These are phyloP conservation scores for Stereum hirsutum DNA, from an alignment of 1,284 basidiomycete species.

Conservation along the genomic window DNA sequence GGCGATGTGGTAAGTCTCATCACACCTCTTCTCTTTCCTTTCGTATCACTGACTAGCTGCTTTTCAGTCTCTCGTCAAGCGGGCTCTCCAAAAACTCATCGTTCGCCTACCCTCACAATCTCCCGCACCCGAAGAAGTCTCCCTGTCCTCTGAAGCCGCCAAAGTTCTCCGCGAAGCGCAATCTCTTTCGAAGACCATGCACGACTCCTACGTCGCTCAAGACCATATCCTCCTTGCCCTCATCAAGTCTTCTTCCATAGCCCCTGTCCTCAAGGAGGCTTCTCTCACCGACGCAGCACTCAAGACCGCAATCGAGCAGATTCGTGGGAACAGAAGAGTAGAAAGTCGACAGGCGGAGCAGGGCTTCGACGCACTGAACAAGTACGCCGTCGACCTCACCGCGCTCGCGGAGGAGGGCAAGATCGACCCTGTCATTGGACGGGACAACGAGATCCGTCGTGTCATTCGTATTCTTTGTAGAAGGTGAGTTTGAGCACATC, in stretches of 20 bases:
- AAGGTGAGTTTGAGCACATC: conserved; percentile 41
- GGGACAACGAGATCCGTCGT: conserved; percentile 83
- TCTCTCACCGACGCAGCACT: conserved; percentile 65
- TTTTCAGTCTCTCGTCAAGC: conserved; percentile 43
- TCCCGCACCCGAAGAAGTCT: conserved; percentile 76
- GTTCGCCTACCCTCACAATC: conserved; percentile 77
- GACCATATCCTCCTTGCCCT: conserved; percentile 73
- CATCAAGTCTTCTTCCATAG: conserved; percentile 62
- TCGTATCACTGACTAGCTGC: conserved; percentile 6
- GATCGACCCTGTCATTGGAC: conserved; percentile 88
- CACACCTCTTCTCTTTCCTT: conserved; percentile 13
- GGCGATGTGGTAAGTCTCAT: conserved; percentile 55
- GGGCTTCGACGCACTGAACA: conserved; percentile 80
- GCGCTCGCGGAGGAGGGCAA: conserved; percentile 85
- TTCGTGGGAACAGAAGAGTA: conserved; percentile 74
- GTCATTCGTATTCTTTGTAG: conserved; percentile 72
- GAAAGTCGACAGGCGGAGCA: conserved; percentile 79
- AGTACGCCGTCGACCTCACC: conserved; percentile 83
- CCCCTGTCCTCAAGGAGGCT: conserved; percentile 64
- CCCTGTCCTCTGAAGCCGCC: conserved; percentile 49
- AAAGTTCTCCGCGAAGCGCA: conserved; percentile 80
- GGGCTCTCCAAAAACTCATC: conserved; percentile 59
- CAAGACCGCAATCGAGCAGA: conserved; percentile 74
- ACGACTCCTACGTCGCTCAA: conserved; percentile 90
- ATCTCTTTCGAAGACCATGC: conserved; percentile 77